Conservation (phyloP, 148 eudicot species). For the Rhododendron mucronatum region DNA sequence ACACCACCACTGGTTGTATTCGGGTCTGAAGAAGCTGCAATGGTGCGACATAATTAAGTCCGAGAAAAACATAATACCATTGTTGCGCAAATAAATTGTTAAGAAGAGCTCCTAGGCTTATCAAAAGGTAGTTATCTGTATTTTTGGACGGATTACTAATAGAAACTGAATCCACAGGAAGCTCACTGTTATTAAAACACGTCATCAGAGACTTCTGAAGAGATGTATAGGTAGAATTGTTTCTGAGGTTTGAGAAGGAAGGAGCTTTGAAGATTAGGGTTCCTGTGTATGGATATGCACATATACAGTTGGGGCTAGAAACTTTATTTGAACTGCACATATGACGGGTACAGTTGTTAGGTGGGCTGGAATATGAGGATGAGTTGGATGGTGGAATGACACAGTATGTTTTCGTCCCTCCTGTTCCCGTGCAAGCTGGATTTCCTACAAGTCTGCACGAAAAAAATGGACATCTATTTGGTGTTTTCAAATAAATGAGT, state of each 20-base stretch:
- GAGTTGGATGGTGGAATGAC: slow-evolving; percentile 8
- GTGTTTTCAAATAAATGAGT: background rate
- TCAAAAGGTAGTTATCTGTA: slow-evolving; percentile 29
- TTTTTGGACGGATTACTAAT: slow-evolving; percentile 40
- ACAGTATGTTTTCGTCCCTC: slow-evolving; percentile 30
- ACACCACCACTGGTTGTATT: slow-evolving; percentile 16
- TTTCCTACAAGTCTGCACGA: slow-evolving; percentile 55
- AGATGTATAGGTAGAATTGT: slow-evolving; percentile 19
- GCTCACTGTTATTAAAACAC: slow-evolving; percentile 12
- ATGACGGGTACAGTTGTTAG: slow-evolving; percentile 32
- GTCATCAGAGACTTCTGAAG: slow-evolving; percentile 33
- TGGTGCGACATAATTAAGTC: background rate
- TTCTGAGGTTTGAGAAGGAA: slow-evolving; percentile 47
- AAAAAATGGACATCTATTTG: background rate
- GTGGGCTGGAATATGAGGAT: slow-evolving; percentile 36
- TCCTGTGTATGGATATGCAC: slow-evolving; percentile 73
- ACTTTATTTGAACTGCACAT: slow-evolving; percentile 36
- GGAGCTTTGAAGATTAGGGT: slow-evolving; percentile 55
- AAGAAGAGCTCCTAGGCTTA: slow-evolving; percentile 23
- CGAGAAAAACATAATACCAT: background rate
- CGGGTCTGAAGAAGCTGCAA: slow-evolving; percentile 69
- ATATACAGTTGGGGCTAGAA: slow-evolving; percentile 70
- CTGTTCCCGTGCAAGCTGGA: slow-evolving; percentile 37
- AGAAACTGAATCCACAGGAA: slow-evolving; percentile 71
- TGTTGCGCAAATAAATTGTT: background rate